Evolutionary conservation across 192 early-diverging fungal species (phyloP).

Genomic region (Coemansia sp.): DNA sequence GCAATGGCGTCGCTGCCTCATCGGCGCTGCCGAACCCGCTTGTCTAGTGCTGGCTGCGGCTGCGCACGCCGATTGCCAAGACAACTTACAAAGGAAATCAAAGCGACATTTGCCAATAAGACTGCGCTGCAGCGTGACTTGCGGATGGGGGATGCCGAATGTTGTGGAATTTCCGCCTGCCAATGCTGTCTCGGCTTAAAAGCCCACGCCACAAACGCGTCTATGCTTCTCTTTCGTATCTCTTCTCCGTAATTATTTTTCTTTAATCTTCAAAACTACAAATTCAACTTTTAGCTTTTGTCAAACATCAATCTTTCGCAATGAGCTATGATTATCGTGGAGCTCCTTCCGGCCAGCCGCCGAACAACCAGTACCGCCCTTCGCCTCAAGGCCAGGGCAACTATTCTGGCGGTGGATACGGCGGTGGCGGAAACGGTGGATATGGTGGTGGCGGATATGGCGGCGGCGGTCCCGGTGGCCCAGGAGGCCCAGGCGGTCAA

Average conservation of each 20-base stretch:
- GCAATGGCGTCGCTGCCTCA: conserved; percentile 19
- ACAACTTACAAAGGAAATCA: not conserved
- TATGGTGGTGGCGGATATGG: conserved; percentile 9
- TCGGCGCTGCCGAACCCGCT: not conserved
- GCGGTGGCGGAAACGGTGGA: not conserved
- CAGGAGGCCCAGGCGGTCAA: conserved; percentile 5
- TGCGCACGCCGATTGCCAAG: conserved; percentile 1
- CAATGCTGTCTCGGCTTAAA: not conserved
- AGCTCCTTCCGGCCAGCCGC: conserved; percentile 5
- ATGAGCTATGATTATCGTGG: conserved; percentile 26
- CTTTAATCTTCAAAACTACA: not conserved
- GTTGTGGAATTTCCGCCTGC: not conserved
- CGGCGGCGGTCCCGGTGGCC: conserved; percentile 18
- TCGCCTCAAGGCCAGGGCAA: conserved; percentile 17
- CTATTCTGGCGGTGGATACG: conserved; percentile 5
- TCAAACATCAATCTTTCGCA: not conserved
- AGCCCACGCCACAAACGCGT: conserved; percentile 1
- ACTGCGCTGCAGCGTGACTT: conserved; percentile 3
- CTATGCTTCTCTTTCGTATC: conserved; percentile 7
- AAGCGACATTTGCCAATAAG: not conserved
- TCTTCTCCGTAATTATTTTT: not conserved
- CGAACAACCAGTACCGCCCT: conserved; percentile 14
- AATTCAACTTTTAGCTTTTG: not conserved
- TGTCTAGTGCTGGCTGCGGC: not conserved
- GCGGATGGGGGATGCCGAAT: not conserved